Evolutionary conservation across 495 filamentous ascomycete genomes (phyloP).

Genomic region (Apiosordaria backusii): DNA sequence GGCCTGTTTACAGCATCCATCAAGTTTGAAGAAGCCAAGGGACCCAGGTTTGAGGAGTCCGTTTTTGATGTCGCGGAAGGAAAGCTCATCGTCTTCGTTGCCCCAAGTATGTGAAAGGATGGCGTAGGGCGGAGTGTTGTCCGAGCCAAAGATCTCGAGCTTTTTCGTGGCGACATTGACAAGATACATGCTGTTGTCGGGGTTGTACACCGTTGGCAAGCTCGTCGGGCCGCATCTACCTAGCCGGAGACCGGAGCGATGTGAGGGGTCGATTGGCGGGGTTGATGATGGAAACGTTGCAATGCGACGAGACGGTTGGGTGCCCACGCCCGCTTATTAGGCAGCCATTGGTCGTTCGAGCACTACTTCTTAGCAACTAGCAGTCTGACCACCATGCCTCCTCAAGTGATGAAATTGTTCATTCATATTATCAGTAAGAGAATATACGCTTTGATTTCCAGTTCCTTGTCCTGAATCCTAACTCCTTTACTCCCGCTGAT

Average conservation of each 20-base stretch:
- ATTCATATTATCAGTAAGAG: not conserved
- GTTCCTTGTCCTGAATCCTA: not conserved
- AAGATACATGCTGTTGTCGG: conserved; percentile 2
- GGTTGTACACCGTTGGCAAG: too few species aligned
- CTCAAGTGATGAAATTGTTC: not conserved
- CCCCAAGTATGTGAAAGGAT: conserved; percentile 8
- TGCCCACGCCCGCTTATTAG: too few species aligned
- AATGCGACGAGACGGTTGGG: too few species aligned
- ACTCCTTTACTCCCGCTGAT: not conserved
- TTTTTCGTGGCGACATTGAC: not conserved
- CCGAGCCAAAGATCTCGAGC: not conserved
- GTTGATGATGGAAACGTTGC: too few species aligned
- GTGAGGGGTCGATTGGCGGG: too few species aligned
- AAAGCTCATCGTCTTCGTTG: not conserved
- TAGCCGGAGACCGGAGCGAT: too few species aligned
- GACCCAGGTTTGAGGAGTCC: not conserved
- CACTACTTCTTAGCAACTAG: too few species aligned
- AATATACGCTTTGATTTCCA: not conserved
- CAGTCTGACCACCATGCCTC: too few species aligned
- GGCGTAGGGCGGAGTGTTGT: conserved; percentile 3
- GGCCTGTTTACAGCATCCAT: conserved; percentile 6
- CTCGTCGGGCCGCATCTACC: too few species aligned
- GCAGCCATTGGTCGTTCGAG: too few species aligned
- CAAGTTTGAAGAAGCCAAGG: conserved; percentile 13
- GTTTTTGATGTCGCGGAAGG: not conserved